phyloP scores from a whole-genome alignment of 208 protist species.

The Porcisia hertigi region DNA sequence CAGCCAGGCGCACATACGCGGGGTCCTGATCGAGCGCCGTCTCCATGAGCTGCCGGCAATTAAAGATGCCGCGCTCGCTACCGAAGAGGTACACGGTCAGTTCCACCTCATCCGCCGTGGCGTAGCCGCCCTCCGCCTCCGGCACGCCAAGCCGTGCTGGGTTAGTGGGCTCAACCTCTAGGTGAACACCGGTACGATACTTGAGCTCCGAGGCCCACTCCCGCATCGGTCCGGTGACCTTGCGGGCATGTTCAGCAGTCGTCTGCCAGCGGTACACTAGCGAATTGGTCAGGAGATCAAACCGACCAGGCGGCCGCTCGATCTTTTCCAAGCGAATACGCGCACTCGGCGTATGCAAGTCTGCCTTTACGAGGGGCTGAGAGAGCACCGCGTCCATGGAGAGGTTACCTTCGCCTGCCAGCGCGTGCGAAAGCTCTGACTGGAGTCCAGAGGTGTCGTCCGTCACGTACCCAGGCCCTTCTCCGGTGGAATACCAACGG shows the following conservation, averaged over 20 bases:
- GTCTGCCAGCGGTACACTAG: slow-evolving; percentile 89
- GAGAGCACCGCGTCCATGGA: slow-evolving; percentile 28
- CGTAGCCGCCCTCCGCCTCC: slow-evolving; percentile 54
- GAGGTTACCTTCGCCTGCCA: slow-evolving; percentile 54
- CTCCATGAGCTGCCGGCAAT: slow-evolving; percentile 89
- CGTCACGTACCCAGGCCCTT: slow-evolving; percentile 6
- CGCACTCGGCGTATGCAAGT: slow-evolving; percentile 29
- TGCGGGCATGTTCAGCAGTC: slow-evolving; percentile 71
- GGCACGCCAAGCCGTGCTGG: slow-evolving; percentile 45
- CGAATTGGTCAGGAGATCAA: slow-evolving; percentile 89
- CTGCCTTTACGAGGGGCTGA: slow-evolving; percentile 27
- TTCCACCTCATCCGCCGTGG: slow-evolving; percentile 84
- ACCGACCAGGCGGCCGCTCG: slow-evolving; percentile 68
- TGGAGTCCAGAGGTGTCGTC: slow-evolving; percentile 58
- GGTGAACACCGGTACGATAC: slow-evolving; percentile 89
- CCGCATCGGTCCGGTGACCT: slow-evolving; percentile 85
- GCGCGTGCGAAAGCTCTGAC: slow-evolving; percentile 56
- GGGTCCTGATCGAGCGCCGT: slow-evolving; percentile 74
- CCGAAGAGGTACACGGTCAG: slow-evolving; percentile 90
- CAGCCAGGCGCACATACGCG: slow-evolving; percentile 81
- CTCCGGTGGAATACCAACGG: slow-evolving; percentile 24
- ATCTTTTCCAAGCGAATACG: slow-evolving; percentile 66
- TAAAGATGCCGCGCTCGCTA: slow-evolving; percentile 85
- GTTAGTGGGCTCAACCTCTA: slow-evolving; percentile 83
- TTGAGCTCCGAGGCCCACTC: slow-evolving; percentile 92